Conservation (phyloP, 169 alveolate species). For the Plasmodium vivax region DNA sequence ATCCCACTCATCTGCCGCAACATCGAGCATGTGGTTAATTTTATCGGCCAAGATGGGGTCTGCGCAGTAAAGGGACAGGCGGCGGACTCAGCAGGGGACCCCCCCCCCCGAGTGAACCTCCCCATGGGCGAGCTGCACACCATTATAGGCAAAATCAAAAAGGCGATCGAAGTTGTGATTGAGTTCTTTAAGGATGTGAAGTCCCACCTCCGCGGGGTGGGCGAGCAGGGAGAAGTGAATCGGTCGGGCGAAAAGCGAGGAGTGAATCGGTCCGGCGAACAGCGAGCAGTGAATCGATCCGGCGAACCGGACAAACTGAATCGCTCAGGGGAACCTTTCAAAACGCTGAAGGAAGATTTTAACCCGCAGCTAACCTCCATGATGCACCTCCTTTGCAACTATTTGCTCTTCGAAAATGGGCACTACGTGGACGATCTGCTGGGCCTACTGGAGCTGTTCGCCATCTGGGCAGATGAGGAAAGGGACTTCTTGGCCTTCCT, state of each 20-base stretch:
- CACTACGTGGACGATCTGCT: slow-evolving; percentile 59
- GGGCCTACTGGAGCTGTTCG: slow-evolving; percentile 35
- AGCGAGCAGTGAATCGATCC: too few relatives aligned
- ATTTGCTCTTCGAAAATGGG: slow-evolving; percentile 46
- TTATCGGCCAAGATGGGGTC: not conserved
- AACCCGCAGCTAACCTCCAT: slow-evolving; percentile 10
- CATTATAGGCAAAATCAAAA: slow-evolving; percentile 43
- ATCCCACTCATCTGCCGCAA: slow-evolving; percentile 44
- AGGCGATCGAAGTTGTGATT: slow-evolving; percentile 27
- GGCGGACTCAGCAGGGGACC: not conserved
- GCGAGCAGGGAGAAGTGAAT: too few relatives aligned
- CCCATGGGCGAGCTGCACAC: slow-evolving; percentile 26
- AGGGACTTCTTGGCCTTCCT: slow-evolving; percentile 7
- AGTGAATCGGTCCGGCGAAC: too few relatives aligned
- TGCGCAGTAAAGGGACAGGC: not conserved
- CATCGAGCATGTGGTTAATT: slow-evolving; percentile 23
- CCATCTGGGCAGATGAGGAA: slow-evolving; percentile 18
- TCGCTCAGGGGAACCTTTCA: not conserved
- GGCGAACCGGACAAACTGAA: not conserved
- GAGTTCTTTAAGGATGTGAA: slow-evolving; percentile 69
- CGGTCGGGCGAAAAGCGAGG: too few relatives aligned
- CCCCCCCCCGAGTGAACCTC: not conserved
- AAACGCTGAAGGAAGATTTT: slow-evolving; percentile 4
- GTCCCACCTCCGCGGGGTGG: not conserved
- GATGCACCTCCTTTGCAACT: slow-evolving; percentile 37